Evolutionary conservation across 1,284 basidiomycete species (phyloP), one percentile per base, ranked within the genome.

Genomic region (Puccinia coronata): DNA sequence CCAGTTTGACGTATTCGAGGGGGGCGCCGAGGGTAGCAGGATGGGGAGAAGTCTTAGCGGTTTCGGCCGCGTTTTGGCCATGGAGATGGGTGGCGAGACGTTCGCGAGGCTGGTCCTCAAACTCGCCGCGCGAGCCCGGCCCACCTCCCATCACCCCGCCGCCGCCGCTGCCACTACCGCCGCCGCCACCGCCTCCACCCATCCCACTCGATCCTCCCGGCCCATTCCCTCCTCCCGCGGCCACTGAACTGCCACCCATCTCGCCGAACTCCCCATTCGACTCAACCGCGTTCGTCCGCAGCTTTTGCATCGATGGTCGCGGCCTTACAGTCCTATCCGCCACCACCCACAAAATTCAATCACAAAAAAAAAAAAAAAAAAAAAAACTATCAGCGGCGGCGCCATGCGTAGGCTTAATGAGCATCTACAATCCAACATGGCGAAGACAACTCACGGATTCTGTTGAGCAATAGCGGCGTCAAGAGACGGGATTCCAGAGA

Each of bases 1-100:
- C 93, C 12, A 95, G 88, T 86, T 95, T 95, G 82, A 94, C 92
- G 84, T 94, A 95, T 85, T 95, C 93, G 63, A 95, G 86, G 11
- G 78, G 78, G 71, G 78, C 78, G 59, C 78, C 78, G 8, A 71
- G 57, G 28, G 78, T 72, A 41, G 78, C 78, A 49, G 78, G 78
- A 39, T 80, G 78, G n/a, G 78, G 78, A 16, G 69, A 63, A 39
- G 69, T 72, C 43, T 80, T 80, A 14, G 69, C 53, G 31, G 63
- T 41, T 49, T 80, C 78, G 57, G 25, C 31, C 2, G 59, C n/a
- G n/a, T 36, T 63, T 31, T 70, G 76, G n/a, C 76, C 76, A 43
- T 79, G 76, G 67, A 67, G 51, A 72, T 80, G 78, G 23, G 78
- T 80, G 0, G 78, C 78, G 20, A 80, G 28, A 49, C 78, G 51